Evolutionary conservation across 1,139 yeast species (phyloP).

Genomic region (Meyerozyma smithsonii): DNA sequence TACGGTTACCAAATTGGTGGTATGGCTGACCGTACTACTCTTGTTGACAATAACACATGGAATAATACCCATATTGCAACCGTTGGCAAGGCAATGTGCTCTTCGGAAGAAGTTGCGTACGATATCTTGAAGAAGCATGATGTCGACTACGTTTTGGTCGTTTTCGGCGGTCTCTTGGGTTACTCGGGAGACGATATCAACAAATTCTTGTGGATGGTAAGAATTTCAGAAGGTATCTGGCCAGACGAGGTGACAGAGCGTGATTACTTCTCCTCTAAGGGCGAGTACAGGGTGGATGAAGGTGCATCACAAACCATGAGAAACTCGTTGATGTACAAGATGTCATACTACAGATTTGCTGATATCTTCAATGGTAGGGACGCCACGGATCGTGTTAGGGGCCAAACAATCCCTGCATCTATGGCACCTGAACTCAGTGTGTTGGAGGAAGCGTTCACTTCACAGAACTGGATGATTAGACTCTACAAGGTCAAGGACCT

Average conservation of each 20-base stretch:
- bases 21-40: constrained; percentile 98
- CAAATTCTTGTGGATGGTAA: constrained; percentile 98
- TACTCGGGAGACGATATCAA: constrained; percentile 96
- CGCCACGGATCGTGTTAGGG: constrained; percentile 83
- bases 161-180: constrained; percentile 93
- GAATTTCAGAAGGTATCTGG: constrained; percentile 99
- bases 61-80: constrained; percentile 99
- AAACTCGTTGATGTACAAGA: constrained; percentile 88
- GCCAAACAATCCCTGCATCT: constrained; percentile 61
- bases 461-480: constrained; percentile 96
- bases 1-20: constrained; percentile 99
- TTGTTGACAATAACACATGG: constrained; percentile 99
- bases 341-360: constrained; percentile 85
- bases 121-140: constrained; percentile 86
- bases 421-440: constrained; percentile 63
- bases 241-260: constrained; percentile 93
- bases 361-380: constrained; percentile 67
- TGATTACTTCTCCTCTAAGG: constrained; percentile 74
- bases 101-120: constrained; percentile 83
- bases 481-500: constrained; percentile 87
- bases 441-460: constrained; percentile 90
- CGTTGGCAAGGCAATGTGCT: constrained; percentile 98
- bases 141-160: constrained; percentile 88
- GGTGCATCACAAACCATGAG: constrained; percentile 81
- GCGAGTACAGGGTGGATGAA: constrained; percentile 85